A percentile compares a stretch with the other conserved stretches of the same genome.
Conservation (phyloP, 192 early-diverging fungal species). For the Backusella sp. region DNA sequence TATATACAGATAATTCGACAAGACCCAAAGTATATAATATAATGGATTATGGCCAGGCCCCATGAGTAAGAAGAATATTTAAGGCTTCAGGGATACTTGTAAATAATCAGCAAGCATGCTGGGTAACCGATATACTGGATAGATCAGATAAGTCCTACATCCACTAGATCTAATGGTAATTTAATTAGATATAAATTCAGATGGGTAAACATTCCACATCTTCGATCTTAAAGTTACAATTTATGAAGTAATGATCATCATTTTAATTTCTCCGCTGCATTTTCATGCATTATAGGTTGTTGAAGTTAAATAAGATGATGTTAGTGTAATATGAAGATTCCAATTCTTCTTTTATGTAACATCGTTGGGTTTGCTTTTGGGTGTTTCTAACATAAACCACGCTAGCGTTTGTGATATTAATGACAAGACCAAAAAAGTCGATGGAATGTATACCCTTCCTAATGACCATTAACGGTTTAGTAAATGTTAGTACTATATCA, state of each 20-base stretch:
- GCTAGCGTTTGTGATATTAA: not conserved
- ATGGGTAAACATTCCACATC: not conserved
- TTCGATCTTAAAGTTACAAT: constrained; percentile 3
- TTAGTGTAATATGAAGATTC: not conserved
- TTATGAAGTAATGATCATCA: not conserved
- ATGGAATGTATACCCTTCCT: not conserved
- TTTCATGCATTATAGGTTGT: not conserved
- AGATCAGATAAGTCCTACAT: not conserved
- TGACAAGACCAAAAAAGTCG: not conserved
- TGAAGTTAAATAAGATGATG: not conserved
- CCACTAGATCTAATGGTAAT: not conserved
- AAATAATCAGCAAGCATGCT: not conserved
- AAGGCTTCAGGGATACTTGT: not conserved
- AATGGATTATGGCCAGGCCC: not conserved
- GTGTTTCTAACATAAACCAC: not conserved
- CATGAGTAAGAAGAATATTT: not conserved
- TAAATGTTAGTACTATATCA: not conserved
- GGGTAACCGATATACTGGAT: not conserved
- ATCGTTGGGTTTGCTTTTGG: not conserved
- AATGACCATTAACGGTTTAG: not conserved
- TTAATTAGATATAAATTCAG: not conserved
- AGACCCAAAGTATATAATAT: not conserved
- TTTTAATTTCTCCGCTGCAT: not conserved
- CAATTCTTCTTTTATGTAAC: not conserved
- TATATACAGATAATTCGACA: not conserved